Base-by-base conservation (phyloP, 495 filamentous ascomycete species). In the Astrothelium macrocarpum region DNA sequence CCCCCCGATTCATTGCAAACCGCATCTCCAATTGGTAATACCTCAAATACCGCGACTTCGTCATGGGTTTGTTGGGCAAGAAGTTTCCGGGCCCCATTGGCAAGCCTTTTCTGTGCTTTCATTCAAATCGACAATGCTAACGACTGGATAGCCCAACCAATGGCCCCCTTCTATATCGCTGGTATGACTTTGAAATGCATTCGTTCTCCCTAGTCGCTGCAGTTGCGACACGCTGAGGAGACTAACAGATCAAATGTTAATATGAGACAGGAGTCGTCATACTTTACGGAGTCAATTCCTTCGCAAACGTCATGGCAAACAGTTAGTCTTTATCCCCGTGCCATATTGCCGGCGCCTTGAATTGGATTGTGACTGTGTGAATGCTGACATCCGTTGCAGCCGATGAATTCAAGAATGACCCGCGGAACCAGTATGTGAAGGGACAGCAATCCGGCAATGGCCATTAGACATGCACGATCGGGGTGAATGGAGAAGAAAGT, bases 391-490 rank as follows among this genome's bases (percentile, higher is more conserved):
- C 28, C 23, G 29, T 60, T 61, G 60, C 71, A 97, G 93, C 84
- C 79, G 89, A 87, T 64, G 89, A 97, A 75, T 96, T 82, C 85
- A 92, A 89, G 85, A 93, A 94, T 81, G 93, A 97, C 80, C 92
- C 93, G 67, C 84, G 93, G 74, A 96, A 96, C 83, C 89, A 87
- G 70, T 80, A 83, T 73, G 76, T 78, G 43, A 87, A 87, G 82
- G 49, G 49, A 9, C 49, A 56, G 29, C 49, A 56, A 29, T 56
- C 49, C 2, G 20, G 25, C 49, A 25, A 29, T 16, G 25, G 9
- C 49, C 49, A 56, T 29, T 56, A 29, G 16, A 56, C 9, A 9
- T 16, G 20, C 29, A 16, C 49, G 9, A 56, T 56, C 25, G 9
- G 49, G 23, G 20, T 28, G 25, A 25, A 7, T 9, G 10, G 5